phyloP scores from a whole-genome alignment of 345 rosid genomes.

The Anastatica hierochuntica region DNA sequence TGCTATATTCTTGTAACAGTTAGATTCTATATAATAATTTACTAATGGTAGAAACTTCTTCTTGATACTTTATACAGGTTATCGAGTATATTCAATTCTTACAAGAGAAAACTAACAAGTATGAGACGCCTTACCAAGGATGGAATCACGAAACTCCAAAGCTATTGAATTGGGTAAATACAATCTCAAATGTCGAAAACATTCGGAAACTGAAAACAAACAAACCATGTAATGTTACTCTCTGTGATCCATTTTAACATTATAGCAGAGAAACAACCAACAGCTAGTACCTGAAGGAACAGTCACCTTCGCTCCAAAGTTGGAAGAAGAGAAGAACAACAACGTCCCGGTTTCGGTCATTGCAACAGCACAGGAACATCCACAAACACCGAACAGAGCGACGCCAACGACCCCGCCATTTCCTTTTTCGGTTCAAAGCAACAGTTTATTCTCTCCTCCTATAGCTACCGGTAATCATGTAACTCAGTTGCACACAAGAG shows the following conservation, averaged over 20 bases:
- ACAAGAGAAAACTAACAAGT: conserved; percentile 68
- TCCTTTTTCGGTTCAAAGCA: conserved; percentile 57
- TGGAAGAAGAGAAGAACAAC: conserved; percentile 43
- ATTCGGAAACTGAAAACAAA: neutral
- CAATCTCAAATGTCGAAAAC: neutral
- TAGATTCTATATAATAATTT: neutral
- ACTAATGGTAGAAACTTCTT: neutral
- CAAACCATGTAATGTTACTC: neutral
- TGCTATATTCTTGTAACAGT: neutral
- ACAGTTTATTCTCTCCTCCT: too few species aligned
- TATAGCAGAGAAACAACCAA: conserved; percentile 41
- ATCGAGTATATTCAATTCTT: conserved; percentile 86
- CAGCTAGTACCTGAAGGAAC: conserved; percentile 38
- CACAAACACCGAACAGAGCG: conserved; percentile 28
- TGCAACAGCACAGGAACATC: too few species aligned
- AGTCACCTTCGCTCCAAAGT: conserved; percentile 36
- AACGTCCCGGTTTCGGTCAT: conserved; percentile 17
- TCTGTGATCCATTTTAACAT: conserved; percentile 1
- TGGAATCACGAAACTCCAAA: conserved; percentile 71
- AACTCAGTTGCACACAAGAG: conserved; percentile 30
- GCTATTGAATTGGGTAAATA: conserved; percentile 59
- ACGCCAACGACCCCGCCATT: conserved; percentile 28
- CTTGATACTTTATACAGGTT: conserved; percentile 41
- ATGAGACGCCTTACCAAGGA: conserved; percentile 58
- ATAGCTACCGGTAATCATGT: conserved; percentile 28